Percentiles rank a stretch among this genome's conserved stretches.
Conservation (phyloP, 2,329 filamentous ascomycete genomes). For the Colletotrichum lini region DNA sequence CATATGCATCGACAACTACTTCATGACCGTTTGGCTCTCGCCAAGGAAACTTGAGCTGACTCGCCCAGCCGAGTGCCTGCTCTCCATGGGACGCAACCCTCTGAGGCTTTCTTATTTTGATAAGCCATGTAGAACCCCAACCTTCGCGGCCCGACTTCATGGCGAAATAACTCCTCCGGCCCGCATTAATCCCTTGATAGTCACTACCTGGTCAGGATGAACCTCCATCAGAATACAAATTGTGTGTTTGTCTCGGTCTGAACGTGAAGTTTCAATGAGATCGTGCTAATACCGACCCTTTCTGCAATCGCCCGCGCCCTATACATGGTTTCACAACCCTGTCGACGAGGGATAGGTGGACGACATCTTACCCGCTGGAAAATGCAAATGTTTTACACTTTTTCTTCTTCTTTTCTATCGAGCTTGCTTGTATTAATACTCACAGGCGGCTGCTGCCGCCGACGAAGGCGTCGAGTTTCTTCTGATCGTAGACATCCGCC, state of each 20-base stretch:
- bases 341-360: too few relatives aligned
- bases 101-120: neutral
- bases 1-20: neutral
- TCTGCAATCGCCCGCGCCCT: too few relatives aligned
- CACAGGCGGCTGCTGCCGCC: constrained; percentile 22
- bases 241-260: neutral
- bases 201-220: too few relatives aligned
- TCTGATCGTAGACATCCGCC: constrained; percentile 38
- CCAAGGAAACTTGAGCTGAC: neutral
- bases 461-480: constrained; percentile 38
- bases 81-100: neutral
- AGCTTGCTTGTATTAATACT: neutral
- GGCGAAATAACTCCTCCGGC: neutral
- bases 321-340: too few relatives aligned
- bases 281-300: too few relatives aligned
- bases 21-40: neutral
- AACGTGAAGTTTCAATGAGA: too few relatives aligned
- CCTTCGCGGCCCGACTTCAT: too few relatives aligned
- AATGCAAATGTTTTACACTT: too few relatives aligned
- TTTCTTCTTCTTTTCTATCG: neutral
- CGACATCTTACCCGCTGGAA: neutral
- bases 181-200: too few relatives aligned
- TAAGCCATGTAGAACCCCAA: neutral
- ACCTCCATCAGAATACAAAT: too few relatives aligned
- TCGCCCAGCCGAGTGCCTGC: neutral